Evolutionary conservation across 495 filamentous ascomycete species (phyloP).

Genomic region (Patellaria atrata): DNA sequence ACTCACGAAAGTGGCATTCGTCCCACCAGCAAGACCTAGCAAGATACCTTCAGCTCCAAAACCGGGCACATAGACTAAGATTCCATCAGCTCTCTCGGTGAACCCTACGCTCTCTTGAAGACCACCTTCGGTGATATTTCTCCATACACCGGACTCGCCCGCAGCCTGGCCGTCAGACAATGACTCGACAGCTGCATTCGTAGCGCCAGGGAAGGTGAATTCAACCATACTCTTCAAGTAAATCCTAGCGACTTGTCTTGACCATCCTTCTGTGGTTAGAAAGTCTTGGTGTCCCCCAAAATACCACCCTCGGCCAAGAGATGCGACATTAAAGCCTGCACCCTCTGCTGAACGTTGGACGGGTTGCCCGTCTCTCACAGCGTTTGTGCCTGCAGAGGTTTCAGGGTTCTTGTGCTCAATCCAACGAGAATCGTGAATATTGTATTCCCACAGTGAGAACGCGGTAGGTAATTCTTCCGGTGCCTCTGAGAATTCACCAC

Average conservation of each 20-base stretch:
- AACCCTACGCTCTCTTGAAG: slow-evolving; percentile 48
- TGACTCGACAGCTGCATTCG: slow-evolving; percentile 40
- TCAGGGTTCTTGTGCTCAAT: slow-evolving; percentile 39
- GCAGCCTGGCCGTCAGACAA: slow-evolving; percentile 37
- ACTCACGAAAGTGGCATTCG: slow-evolving; percentile 41
- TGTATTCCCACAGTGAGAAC: slow-evolving; percentile 51
- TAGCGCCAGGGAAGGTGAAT: slow-evolving; percentile 53
- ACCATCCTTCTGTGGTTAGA: slow-evolving; percentile 58
- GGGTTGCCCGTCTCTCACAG: slow-evolving; percentile 34
- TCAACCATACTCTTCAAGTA: slow-evolving; percentile 64
- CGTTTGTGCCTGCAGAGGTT: slow-evolving; percentile 43
- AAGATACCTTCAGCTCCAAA: slow-evolving; percentile 56
- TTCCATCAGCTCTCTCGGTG: slow-evolving; percentile 55
- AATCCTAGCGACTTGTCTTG: slow-evolving; percentile 38
- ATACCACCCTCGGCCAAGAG: slow-evolving; percentile 54
- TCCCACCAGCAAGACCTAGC: slow-evolving; percentile 55
- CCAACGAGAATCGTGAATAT: slow-evolving; percentile 44
- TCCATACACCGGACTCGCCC: slow-evolving; percentile 39
- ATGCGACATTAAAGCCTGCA: slow-evolving; percentile 51
- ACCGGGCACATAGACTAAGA: slow-evolving; percentile 55
- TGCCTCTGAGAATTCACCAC: slow-evolving; percentile 52
- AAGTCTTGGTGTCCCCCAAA: slow-evolving; percentile 62
- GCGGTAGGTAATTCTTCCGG: slow-evolving; percentile 37
- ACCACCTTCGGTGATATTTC: slow-evolving; percentile 58
- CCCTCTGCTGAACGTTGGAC: slow-evolving; percentile 56